Evolutionary conservation across 495 filamentous ascomycete species (phyloP).

Genomic region (Thermochaetoides thermophila): DNA sequence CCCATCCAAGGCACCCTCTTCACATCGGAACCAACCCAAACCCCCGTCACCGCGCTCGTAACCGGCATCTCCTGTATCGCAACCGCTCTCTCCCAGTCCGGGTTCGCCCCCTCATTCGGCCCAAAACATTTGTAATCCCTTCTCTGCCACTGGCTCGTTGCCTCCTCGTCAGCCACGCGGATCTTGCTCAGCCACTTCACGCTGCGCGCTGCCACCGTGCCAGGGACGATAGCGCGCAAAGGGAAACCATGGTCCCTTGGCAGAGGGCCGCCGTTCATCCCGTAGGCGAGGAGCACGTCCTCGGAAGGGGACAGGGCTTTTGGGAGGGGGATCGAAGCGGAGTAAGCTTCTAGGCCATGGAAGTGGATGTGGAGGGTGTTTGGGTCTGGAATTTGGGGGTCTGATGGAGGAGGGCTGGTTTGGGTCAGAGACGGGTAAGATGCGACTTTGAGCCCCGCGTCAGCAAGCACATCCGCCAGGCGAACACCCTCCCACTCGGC

Average conservation of each 20-base stretch:
- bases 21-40: slow-evolving; percentile 21
- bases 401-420: not conserved
- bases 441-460: slow-evolving; percentile 28
- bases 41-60: slow-evolving; percentile 34
- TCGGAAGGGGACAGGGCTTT: slow-evolving; percentile 37
- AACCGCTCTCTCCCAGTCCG: slow-evolving; percentile 38
- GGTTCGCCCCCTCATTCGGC: slow-evolving; percentile 37
- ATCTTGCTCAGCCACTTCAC: slow-evolving; percentile 55
- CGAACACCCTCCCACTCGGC: slow-evolving; percentile 47
- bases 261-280: slow-evolving; percentile 44
- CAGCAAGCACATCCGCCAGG: slow-evolving; percentile 42
- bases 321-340: slow-evolving; percentile 41
- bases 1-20: slow-evolving; percentile 36
- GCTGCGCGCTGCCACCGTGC: slow-evolving; percentile 43
- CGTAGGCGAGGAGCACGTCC: slow-evolving; percentile 46
- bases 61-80: slow-evolving; percentile 49
- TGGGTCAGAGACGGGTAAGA: slow-evolving; percentile 3
- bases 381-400: slow-evolving; percentile 10
- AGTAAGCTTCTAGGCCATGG: slow-evolving; percentile 44
- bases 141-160: slow-evolving; percentile 42
- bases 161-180: slow-evolving; percentile 42
- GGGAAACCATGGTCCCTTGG: slow-evolving; percentile 46
- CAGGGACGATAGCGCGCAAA: slow-evolving; percentile 44
- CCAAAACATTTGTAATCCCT: slow-evolving; percentile 51
- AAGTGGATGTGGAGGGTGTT: slow-evolving; percentile 40